Evolutionary conservation across 75 land plant species (phyloP).

Genomic region (Pinus tabuliformis): DNA sequence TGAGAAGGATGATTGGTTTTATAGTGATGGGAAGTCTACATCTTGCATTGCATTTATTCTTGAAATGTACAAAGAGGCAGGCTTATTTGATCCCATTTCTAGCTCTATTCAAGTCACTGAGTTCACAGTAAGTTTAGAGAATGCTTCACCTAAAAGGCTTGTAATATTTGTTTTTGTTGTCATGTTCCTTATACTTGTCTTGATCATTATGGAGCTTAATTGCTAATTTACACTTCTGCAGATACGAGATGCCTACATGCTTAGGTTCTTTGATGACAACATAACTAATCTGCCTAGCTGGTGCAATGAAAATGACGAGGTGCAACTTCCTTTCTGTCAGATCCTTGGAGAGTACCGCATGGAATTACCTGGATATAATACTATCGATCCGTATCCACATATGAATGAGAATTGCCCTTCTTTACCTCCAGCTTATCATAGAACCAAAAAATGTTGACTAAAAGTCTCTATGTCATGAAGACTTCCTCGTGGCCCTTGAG

Average conservation of each 20-base stretch:
- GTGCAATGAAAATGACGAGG: constrained; percentile 54
- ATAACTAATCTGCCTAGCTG: constrained; percentile 65
- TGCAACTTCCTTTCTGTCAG: constrained; percentile 68
- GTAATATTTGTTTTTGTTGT: background rate
- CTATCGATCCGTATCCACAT: constrained; percentile 68
- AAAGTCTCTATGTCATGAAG: too few species aligned
- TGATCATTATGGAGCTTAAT: too few species aligned
- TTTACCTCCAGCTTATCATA: constrained; percentile 69
- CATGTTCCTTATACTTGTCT: background rate
- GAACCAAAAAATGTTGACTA: constrained; percentile 59
- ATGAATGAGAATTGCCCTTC: constrained; percentile 92
- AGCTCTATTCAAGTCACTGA: constrained; percentile 88
- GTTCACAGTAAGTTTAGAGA: constrained; percentile 69
- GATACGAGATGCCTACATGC: constrained; percentile 94
- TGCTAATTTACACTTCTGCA: constrained; percentile 16
- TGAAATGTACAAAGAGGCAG: constrained; percentile 92
- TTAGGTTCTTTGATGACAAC: constrained; percentile 77
- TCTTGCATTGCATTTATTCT: constrained; percentile 90
- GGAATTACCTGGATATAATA: constrained; percentile 87
- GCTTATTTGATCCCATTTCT: constrained; percentile 71
- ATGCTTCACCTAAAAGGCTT: background rate
- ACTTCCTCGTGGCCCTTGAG: too few species aligned
- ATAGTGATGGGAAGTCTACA: constrained; percentile 91
- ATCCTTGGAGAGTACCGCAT: constrained; percentile 77
- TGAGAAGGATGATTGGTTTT: constrained; percentile 88